Evolutionary conservation across 2,329 filamentous ascomycete genomes (phyloP).

Genomic region (Berkeleyomyces rouxiae): DNA sequence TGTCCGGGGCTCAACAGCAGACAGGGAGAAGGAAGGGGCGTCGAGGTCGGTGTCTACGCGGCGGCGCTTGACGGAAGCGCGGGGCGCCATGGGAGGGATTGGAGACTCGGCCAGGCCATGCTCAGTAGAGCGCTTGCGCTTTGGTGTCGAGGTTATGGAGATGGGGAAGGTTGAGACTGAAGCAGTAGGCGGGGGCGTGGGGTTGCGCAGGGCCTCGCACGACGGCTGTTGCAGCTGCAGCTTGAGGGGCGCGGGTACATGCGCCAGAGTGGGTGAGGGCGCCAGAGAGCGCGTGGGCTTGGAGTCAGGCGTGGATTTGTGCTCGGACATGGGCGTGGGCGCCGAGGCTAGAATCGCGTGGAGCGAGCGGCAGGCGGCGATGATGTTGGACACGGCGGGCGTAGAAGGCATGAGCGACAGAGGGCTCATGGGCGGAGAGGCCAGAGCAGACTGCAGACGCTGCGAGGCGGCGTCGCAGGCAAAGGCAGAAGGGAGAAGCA

Average conservation of each 20-base stretch:
- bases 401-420: conserved; percentile 17
- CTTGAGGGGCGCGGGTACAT: conserved; percentile 2
- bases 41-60: conserved; percentile 28
- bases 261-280: conserved; percentile 1
- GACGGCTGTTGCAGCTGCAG: conserved; percentile 11
- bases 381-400: conserved; percentile 32
- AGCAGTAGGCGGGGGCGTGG: conserved; percentile 26
- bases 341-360: conserved; percentile 38
- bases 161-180: conserved; percentile 24
- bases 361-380: conserved; percentile 42
- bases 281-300: neutral
- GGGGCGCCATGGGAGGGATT: neutral
- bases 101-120: conserved; percentile 6
- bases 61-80: conserved; percentile 33
- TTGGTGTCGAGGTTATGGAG: conserved; percentile 36
- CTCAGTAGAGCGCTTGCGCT: conserved; percentile 19
- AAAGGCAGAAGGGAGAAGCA: conserved; percentile 43
- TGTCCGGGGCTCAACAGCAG: conserved; percentile 28
- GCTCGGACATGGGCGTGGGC: conserved; percentile 9
- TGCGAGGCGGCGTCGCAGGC: conserved; percentile 39
- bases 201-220: conserved; percentile 19
- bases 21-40: conserved; percentile 15
- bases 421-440: conserved; percentile 43
- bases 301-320: neutral
- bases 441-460: conserved; percentile 31